Conservation (phyloP, 306 rosid species). For the Malus sieversii region DNA sequence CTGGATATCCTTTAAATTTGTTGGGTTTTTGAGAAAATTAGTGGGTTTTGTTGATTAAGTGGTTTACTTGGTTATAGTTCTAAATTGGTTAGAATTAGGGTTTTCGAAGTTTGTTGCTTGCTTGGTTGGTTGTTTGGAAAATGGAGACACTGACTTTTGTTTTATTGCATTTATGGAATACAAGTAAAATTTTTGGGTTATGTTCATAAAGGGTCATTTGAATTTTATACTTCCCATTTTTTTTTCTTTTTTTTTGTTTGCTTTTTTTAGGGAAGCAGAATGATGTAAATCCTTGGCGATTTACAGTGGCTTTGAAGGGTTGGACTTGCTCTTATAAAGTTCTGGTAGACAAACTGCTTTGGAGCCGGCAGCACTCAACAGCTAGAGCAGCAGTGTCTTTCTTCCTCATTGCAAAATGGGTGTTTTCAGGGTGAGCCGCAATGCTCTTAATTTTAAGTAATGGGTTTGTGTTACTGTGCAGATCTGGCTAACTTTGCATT, state of each 20-base stretch:
- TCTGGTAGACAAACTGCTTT: not conserved
- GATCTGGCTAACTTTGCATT: not conserved
- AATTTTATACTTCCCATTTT: too few relatives aligned
- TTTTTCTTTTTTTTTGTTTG: too few relatives aligned
- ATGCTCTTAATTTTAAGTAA: not conserved
- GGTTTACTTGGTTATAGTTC: too few relatives aligned
- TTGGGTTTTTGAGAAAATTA: constrained; percentile 6
- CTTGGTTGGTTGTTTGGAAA: constrained; percentile 6
- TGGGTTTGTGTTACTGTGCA: not conserved
- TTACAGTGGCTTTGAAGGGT: too few relatives aligned
- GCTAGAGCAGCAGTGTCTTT: too few relatives aligned
- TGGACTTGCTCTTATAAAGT: not conserved
- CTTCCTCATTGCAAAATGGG: constrained; percentile 19
- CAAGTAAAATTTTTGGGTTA: too few relatives aligned
- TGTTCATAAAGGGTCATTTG: too few relatives aligned
- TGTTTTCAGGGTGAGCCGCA: constrained; percentile 25
- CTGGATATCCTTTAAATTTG: constrained; percentile 27
- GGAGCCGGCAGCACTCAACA: not conserved
- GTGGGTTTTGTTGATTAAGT: constrained; percentile 18
- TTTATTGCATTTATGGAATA: too few relatives aligned
- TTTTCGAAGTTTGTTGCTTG: constrained; percentile 5
- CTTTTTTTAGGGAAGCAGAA: too few relatives aligned
- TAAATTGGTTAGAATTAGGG: constrained; percentile 6
- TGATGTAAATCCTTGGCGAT: too few relatives aligned
- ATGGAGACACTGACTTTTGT: too few relatives aligned